Evolutionary conservation across 2,329 filamentous ascomycete species (phyloP), one percentile per base, ranked within the genome.

Genomic region (Cladophialophora chaetospira): DNA sequence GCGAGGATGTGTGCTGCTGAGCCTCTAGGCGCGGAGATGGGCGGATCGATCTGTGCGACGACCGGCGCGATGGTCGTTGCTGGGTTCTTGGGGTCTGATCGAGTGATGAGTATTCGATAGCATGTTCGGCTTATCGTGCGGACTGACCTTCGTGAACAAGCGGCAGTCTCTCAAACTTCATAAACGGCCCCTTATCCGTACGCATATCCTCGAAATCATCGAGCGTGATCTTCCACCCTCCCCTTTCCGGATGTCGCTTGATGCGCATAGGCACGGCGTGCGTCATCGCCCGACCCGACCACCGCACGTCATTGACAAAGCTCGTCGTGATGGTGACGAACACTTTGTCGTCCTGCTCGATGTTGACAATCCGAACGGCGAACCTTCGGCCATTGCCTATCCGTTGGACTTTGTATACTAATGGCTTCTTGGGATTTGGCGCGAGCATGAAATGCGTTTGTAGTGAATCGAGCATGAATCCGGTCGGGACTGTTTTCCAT

Each of bases 91-190:
- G 60, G 58, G 15, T 36, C 53, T 54, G 25, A n/a, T 38, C 19
- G 8, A 25, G 17, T 10, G 35, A 26, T 33, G n/a, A 49, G 28
- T 19, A 45, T 31, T 38, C 11, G 13, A 15, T 9, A 40, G 36
- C 3, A 38, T 10, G 4, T 40, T 17, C 17, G 26, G 3, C 17
- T 23, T 21, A 19, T n/a, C 25, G 15, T 36, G 15, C 2, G 15
- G 4, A 43, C 48, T 26, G 6, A 57, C 60, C 51, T 53, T 59
- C 26, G 36, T 60, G 60, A 1, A 63, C 49, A 15, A 58, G 61
- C 28, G 62, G 62, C n/a, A 64, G 45, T 21, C 63, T 52, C 50
- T 66, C 53, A 38, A 63, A 63, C 33, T 61, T 63, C 62, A 66
- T 66, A 35, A 64, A 66, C 29, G 62, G 57, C 4, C 63, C 63